Percentiles rank a stretch among this genome's conserved stretches.
These are phyloP conservation scores for Ustilago trichophora DNA, from an alignment of 1,284 basidiomycete genomes.

Conservation along the genomic window DNA sequence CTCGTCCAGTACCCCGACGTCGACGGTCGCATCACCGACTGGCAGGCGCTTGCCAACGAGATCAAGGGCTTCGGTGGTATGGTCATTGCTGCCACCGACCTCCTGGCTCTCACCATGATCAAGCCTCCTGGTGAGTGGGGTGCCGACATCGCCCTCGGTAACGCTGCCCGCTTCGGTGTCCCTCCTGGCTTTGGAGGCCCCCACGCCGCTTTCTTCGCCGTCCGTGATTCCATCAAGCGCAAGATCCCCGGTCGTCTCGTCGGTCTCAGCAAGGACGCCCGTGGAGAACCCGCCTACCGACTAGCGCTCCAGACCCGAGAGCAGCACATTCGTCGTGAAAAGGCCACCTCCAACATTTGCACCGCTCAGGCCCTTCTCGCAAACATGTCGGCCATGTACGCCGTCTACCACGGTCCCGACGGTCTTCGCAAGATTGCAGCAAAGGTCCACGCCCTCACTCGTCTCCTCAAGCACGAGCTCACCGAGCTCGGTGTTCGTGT, in stretches of 20 bases:
- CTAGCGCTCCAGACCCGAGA: slow-evolving; percentile 79
- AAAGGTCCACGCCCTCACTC: slow-evolving; percentile 89
- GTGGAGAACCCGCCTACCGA: slow-evolving; percentile 87
- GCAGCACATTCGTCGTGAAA: slow-evolving; percentile 67
- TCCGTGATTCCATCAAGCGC: slow-evolving; percentile 88
- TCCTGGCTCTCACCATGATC: slow-evolving; percentile 89
- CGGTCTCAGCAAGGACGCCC: slow-evolving; percentile 84
- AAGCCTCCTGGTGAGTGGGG: slow-evolving; percentile 99
- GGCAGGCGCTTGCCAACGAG: slow-evolving; percentile 74
- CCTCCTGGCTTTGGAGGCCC: slow-evolving; percentile 68
- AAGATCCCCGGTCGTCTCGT: slow-evolving; percentile 97
- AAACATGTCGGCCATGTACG: slow-evolving; percentile 67
- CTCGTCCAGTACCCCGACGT: slow-evolving; percentile 83
- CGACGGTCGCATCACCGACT: slow-evolving; percentile 84
- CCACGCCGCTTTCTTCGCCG: slow-evolving; percentile 90
- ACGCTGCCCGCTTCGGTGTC: slow-evolving; percentile 88
- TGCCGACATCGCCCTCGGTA: slow-evolving; percentile 93
- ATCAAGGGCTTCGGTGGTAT: slow-evolving; percentile 82
- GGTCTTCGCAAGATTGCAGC: slow-evolving; percentile 86
- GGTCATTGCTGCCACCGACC: slow-evolving; percentile 86
- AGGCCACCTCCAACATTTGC: slow-evolving; percentile 66
- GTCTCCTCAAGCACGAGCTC: slow-evolving; percentile 78
- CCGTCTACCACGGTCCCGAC: slow-evolving; percentile 92
- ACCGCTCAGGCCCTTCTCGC: slow-evolving; percentile 64
- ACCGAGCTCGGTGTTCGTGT: slow-evolving; percentile 77